Base-by-base conservation (phyloP, 2,329 filamentous ascomycete genomes). In the Elsinoe ampelina region DNA sequence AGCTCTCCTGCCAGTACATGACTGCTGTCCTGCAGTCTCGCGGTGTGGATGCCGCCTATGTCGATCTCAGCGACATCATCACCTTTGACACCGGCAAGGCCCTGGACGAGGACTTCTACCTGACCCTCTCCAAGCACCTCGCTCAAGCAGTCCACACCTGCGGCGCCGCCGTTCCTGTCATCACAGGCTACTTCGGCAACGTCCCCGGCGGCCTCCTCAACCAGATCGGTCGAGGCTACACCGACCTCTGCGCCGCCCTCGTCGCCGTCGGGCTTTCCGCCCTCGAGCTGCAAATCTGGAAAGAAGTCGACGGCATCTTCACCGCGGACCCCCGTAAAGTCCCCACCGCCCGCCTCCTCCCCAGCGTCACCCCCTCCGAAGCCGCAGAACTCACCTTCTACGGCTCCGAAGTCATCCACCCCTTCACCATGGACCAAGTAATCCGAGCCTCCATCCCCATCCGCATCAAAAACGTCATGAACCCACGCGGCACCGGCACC, bases 271-370 rank as follows among this genome's bases (percentile, higher is more conserved):
- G 90, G 3, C 76, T 95, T n/a, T 78, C 82, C 64, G 93, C 93
- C 0, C 77, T 85, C 55, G 93, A 98, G 71, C 79, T 98, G 54
- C 93, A 98, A 71, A 87, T 98, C 61, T 97, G 93, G 93, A 98
- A 98, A 75, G 93, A 98, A 70, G 93, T 98, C 5, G 93, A 98
- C 70, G 91, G 90, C 58, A 95, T 97, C 68, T 93, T 95, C 72
- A 87, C 84, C 1, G 84, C 84, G 4, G 92, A 96, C 67, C 89
- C 89, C 2, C 82, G 86, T 64, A 95, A 93, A 71, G 89, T 95
- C 38, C 91, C 92, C 2, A 97, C 92, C 0, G 95, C 93, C n/a
- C 80, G 86, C 47, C 78, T 98, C n/a, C 80, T 98, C 43, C 75
- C 85, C 10, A 85, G 85, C 55, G 95, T 98, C 68, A 96, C 92